Percentiles rank a stretch among this genome's conserved stretches.
Conservation (phyloP, 768 basidiomycete genomes). For the Leccinum subgranulosum region DNA sequence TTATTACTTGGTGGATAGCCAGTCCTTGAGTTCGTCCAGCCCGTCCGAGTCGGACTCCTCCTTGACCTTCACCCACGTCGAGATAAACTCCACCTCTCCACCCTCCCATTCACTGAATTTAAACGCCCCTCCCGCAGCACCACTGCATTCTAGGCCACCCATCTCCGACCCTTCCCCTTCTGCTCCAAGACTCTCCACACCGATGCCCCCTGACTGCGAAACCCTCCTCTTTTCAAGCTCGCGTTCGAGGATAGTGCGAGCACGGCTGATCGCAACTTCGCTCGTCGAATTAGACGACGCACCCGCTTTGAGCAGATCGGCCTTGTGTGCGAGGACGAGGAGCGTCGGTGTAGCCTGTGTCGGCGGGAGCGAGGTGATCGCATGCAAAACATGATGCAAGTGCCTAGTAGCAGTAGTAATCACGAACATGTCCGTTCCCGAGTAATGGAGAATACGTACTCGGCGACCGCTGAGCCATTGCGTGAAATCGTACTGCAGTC, state of each 20-base stretch:
- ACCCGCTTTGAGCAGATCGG: conserved; percentile 58
- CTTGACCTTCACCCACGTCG: conserved; percentile 46
- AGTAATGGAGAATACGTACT: conserved; percentile 49
- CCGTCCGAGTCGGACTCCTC: conserved; percentile 35
- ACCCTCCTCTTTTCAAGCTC: conserved; percentile 76
- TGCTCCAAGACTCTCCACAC: conserved; percentile 69
- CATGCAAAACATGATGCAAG: conserved; percentile 68
- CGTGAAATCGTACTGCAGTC: conserved; percentile 77
- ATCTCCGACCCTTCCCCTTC: conserved; percentile 63
- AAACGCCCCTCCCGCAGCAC: conserved; percentile 52
- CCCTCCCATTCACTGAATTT: conserved; percentile 83
- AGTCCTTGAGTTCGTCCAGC: conserved; percentile 42
- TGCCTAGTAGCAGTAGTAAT: conserved; percentile 48
- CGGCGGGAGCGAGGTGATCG: conserved; percentile 69
- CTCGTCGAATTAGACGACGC: conserved; percentile 32
- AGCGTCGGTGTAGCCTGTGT: conserved; percentile 60
- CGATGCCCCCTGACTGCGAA: conserved; percentile 62
- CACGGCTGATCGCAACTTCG: conserved; percentile 64
- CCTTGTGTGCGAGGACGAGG: conserved; percentile 73
- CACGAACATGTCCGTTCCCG: not conserved
- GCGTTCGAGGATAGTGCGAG: conserved; percentile 75
- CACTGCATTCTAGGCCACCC: conserved; percentile 72
- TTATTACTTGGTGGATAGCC: conserved; percentile 48
- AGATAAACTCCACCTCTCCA: conserved; percentile 68
- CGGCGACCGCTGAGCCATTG: conserved; percentile 71